Conservation (phyloP, 2,329 filamentous ascomycete genomes). For the Colletotrichum cereale region DNA sequence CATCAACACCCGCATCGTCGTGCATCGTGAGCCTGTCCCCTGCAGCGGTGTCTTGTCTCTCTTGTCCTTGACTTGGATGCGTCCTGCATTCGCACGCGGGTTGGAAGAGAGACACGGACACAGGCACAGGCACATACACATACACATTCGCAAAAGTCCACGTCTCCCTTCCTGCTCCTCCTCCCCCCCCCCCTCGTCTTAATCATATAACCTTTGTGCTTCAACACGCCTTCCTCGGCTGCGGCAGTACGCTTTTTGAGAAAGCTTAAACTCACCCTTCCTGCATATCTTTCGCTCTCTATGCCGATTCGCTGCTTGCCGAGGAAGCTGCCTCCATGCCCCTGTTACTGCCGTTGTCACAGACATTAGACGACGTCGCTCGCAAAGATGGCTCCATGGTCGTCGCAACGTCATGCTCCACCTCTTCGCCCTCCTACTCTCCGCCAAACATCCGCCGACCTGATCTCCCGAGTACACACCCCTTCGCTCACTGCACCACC, state of each 20-base stretch:
- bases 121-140: neutral
- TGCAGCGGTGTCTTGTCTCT: slow-evolving; percentile 15
- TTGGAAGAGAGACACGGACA: neutral
- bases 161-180: slow-evolving; percentile 5
- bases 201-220: neutral
- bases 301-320: slow-evolving; percentile 6
- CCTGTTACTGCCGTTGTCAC: slow-evolving; percentile 29
- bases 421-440: slow-evolving; percentile 38
- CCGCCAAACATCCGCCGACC: slow-evolving; percentile 45
- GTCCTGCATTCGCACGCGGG: neutral
- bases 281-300: neutral
- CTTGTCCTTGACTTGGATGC: slow-evolving; percentile 1
- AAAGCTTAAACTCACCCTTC: slow-evolving; percentile 10
- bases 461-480: slow-evolving; percentile 53
- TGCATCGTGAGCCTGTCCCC: slow-evolving; percentile 9
- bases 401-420: slow-evolving; percentile 43
- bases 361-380: slow-evolving; percentile 40
- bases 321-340: slow-evolving; percentile 31
- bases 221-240: slow-evolving; percentile 9
- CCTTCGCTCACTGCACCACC: slow-evolving; percentile 47
- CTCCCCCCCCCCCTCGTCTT: neutral
- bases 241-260: neutral
- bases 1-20: slow-evolving; percentile 5
- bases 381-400: slow-evolving; percentile 51
- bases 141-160: neutral